Base-by-base conservation (phyloP, 1,139 yeast genomes). In the Geotrichum aggregatum region DNA sequence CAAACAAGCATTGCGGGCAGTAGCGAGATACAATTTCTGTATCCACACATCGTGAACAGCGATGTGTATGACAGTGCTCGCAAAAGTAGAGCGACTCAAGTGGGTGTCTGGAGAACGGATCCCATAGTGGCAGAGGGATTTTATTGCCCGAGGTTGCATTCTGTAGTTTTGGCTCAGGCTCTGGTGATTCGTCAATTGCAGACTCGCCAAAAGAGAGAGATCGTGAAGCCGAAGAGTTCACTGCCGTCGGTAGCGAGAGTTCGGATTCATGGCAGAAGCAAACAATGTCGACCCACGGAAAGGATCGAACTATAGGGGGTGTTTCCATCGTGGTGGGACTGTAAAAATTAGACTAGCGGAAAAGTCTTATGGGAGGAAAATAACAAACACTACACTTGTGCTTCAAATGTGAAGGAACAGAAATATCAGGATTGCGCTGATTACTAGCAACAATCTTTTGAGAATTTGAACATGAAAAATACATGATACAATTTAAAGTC, bases 1-100 rank as follows among this genome's bases (percentile, higher is more conserved):
- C 67, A 48, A 56, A 56, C 35, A 64, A 49, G 47, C 68, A 65
- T 24, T 56, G 52, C 8, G 68, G 68, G 45, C 68, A 65, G 52
- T 52, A 65, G 41, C 63, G 54, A 16, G 59, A 53, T 16, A 62
- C 60, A 4, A 64, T 52, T 31, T 64, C 68, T 24, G 58, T 57
- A 16, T 60, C 63, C 0, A 63, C 60, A 47, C 68, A 65, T 34
- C 58, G 50, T 8, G 58, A 58, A 50, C 68, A 65, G 31, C 63
- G 52, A 19, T 62, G 54, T 3, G 59, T 47, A 16, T 56, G 55
- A 40, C 68, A 65, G 13, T 49, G 44, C 39, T 60, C 64, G 50
- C 68, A 65, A 47, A 58, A 65, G 47, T 63, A 64, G 24, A 65
- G 54, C 48, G 56, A 31, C 19, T 47, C 47, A 3, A 54, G 24